Conservation (phyloP, 306 rosid species). For the Astragalus glycyphyllos region DNA sequence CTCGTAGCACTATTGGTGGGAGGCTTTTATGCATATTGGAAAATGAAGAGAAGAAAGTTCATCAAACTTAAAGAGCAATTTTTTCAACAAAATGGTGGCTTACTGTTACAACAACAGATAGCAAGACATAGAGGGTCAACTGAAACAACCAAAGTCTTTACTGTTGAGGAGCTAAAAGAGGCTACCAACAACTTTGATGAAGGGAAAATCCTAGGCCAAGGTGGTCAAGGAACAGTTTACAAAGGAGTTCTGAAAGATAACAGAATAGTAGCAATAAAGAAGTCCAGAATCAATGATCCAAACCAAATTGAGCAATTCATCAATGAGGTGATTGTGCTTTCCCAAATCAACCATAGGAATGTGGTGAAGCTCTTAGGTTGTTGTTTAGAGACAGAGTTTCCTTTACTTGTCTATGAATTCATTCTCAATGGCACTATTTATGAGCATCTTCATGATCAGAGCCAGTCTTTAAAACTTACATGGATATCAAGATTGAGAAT, state of each 20-base stretch:
- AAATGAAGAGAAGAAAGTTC: neutral
- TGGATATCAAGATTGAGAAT: conserved; percentile 57
- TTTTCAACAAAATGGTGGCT: no score
- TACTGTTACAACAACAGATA: no score
- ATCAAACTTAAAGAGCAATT: neutral
- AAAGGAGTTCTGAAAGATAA: neutral
- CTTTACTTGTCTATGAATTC: neutral
- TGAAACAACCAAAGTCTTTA: neutral
- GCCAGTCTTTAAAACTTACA: neutral
- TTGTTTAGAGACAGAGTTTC: conserved; percentile 44
- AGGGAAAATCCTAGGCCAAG: conserved; percentile 46
- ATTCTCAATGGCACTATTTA: neutral
- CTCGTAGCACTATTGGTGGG: neutral
- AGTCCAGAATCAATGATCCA: neutral
- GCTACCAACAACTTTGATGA: conserved; percentile 52
- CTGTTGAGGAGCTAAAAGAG: neutral
- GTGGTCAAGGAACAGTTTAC: conserved; percentile 55
- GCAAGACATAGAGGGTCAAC: no score
- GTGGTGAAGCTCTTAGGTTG: conserved; percentile 60
- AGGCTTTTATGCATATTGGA: neutral
- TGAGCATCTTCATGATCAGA: neutral
- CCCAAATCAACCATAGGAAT: conserved; percentile 58
- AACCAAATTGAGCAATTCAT: conserved; percentile 45
- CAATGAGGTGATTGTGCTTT: conserved; percentile 53
- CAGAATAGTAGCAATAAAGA: neutral